Evolutionary conservation across 352 stramenopile species (phyloP).

Genomic region (Discostella stelligera): DNA sequence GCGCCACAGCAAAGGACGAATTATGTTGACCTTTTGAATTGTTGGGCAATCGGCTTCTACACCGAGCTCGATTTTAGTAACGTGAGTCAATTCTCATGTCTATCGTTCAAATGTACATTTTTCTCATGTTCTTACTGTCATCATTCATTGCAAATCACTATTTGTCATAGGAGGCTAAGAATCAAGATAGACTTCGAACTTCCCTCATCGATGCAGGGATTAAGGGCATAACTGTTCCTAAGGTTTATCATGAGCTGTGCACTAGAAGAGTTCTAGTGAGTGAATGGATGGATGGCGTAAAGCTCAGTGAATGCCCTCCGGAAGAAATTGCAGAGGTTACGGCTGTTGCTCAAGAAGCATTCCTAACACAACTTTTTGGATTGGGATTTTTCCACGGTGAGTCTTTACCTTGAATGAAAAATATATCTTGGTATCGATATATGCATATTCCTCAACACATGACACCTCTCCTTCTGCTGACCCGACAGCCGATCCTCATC

Average conservation of each 20-base stretch:
- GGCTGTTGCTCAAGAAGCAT: conserved; percentile 81
- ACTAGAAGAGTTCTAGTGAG: conserved; percentile 83
- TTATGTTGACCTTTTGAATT: conserved; percentile 84
- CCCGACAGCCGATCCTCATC: conserved; percentile 49
- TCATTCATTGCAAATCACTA: background rate
- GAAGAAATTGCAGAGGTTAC: conserved; percentile 81
- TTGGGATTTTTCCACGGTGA: conserved; percentile 83
- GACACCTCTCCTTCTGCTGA: conserved; percentile 13
- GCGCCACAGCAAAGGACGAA: conserved; percentile 85
- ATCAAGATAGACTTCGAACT: conserved; percentile 76
- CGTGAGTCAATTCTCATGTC: background rate
- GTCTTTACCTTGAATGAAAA: conserved; percentile 10
- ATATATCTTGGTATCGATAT: background rate
- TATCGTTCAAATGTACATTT: background rate
- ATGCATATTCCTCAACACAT: conserved; percentile 1
- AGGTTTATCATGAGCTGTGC: conserved; percentile 80
- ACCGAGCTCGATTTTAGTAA: conserved; percentile 87
- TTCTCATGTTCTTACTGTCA: background rate
- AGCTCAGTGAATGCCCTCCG: conserved; percentile 71
- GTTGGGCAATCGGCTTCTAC: conserved; percentile 86
- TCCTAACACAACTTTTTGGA: conserved; percentile 85
- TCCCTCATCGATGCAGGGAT: conserved; percentile 74
- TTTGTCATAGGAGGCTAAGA: conserved; percentile 65
- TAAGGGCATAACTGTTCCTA: conserved; percentile 80
- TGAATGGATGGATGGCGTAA: conserved; percentile 85